Conservation (phyloP, 2,329 filamentous ascomycete species). For the Nothopassalora personata region DNA sequence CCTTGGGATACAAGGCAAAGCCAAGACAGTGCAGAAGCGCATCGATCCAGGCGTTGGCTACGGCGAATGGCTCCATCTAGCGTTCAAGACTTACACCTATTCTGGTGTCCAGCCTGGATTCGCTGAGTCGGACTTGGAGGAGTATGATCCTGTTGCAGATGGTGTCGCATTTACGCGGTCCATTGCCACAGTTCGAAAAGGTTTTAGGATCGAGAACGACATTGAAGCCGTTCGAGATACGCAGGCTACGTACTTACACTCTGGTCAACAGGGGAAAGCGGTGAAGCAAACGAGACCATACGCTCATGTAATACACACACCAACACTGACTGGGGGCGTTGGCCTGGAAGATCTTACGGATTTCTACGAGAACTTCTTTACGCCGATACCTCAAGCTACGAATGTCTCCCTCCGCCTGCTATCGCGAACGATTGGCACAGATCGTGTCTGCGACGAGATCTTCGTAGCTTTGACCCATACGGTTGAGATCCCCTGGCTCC, state of each 20-base stretch:
- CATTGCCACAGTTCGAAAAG: slow-evolving; percentile 54
- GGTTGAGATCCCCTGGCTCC: slow-evolving; percentile 53
- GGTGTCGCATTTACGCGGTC: slow-evolving; percentile 66
- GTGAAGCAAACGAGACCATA: slow-evolving; percentile 35
- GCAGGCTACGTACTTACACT: slow-evolving; percentile 25
- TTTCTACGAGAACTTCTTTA: slow-evolving; percentile 56
- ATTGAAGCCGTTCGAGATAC: slow-evolving; percentile 44
- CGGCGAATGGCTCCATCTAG: slow-evolving; percentile 42
- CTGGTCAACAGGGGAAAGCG: slow-evolving; percentile 34
- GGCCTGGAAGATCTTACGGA: slow-evolving; percentile 38
- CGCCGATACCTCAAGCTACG: slow-evolving; percentile 46
- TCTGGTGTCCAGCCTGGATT: slow-evolving; percentile 58
- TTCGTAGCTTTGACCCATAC: slow-evolving; percentile 54
- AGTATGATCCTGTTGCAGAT: slow-evolving; percentile 60
- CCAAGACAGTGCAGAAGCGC: slow-evolving; percentile 43
- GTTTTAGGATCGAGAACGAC: slow-evolving; percentile 49
- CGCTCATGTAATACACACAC: slow-evolving; percentile 40
- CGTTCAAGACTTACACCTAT: slow-evolving; percentile 50
- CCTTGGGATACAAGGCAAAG: slow-evolving; percentile 50
- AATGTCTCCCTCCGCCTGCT: slow-evolving; percentile 46
- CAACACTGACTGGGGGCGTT: slow-evolving; percentile 44
- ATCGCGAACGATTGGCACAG: slow-evolving; percentile 53
- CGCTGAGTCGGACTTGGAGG: slow-evolving; percentile 63
- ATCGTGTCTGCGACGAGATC: slow-evolving; percentile 58
- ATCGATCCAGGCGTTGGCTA: slow-evolving; percentile 49